phyloP scores from a whole-genome alignment of 805 yeast genomes.

The Candida maesae region DNA sequence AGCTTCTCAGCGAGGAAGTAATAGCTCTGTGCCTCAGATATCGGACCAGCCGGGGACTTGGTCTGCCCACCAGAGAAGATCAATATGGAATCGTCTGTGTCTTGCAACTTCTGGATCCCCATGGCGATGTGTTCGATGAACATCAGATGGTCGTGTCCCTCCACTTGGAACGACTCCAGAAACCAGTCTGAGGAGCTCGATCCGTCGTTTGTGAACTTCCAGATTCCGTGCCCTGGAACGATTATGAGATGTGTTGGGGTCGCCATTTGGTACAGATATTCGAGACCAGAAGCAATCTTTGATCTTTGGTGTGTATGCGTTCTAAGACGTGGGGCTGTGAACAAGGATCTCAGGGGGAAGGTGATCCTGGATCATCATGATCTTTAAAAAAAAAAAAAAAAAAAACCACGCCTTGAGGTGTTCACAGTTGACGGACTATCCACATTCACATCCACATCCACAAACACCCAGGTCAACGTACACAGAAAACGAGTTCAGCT shows the following conservation, averaged over 20 bases:
- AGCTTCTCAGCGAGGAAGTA: slow-evolving; percentile 39
- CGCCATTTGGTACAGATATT: too few relatives aligned
- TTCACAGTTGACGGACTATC: too few relatives aligned
- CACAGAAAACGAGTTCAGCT: too few relatives aligned
- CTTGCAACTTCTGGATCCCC: slow-evolving; percentile 37
- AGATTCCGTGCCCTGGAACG: slow-evolving; percentile 63
- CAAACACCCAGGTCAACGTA: too few relatives aligned
- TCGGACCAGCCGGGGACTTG: slow-evolving; percentile 46
- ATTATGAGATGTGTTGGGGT: slow-evolving; percentile 33
- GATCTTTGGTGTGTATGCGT: too few relatives aligned
- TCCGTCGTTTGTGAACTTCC: slow-evolving; percentile 50
- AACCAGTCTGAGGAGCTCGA: slow-evolving; percentile 53
- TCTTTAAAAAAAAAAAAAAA: too few relatives aligned
- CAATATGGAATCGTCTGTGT: slow-evolving; percentile 34
- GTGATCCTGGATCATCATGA: too few relatives aligned
- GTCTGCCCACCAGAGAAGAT: slow-evolving; percentile 70
- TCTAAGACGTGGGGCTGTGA: too few relatives aligned
- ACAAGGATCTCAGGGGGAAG: too few relatives aligned
- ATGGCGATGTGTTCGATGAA: slow-evolving; percentile 57
- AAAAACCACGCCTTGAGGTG: too few relatives aligned
- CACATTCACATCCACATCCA: too few relatives aligned
- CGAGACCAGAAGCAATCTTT: too few relatives aligned
- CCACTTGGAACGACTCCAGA: slow-evolving; percentile 62
- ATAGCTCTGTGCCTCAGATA: slow-evolving; percentile 63
- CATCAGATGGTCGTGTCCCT: slow-evolving; percentile 64